phyloP scores from a whole-genome alignment of 2,329 filamentous ascomycete genomes.

The Myriosclerotinia duriaeana region DNA sequence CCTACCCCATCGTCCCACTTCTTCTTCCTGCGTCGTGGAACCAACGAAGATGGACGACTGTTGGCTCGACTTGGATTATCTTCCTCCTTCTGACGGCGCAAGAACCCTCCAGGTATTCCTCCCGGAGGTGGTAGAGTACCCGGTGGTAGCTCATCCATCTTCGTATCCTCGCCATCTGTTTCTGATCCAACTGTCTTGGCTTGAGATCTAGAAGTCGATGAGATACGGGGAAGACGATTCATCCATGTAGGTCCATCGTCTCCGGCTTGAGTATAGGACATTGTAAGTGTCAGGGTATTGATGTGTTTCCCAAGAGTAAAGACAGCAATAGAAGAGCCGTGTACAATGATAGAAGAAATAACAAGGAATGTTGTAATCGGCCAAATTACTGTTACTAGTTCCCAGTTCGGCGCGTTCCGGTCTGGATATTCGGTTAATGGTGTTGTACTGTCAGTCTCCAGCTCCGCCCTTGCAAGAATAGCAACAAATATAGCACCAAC shows the following conservation, averaged over 20 bases:
- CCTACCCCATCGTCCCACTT: slow-evolving; percentile 70
- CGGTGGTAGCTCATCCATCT: slow-evolving; percentile 60
- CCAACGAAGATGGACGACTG: slow-evolving; percentile 61
- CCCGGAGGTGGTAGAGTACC: slow-evolving; percentile 72
- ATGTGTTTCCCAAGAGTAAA: slow-evolving; percentile 98
- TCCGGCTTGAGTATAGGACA: slow-evolving; percentile 90
- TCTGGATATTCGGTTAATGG: slow-evolving; percentile 65
- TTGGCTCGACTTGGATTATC: slow-evolving; percentile 53
- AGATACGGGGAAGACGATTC: slow-evolving; percentile 77
- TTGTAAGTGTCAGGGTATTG: slow-evolving; percentile 90
- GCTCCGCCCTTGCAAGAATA: slow-evolving; percentile 87
- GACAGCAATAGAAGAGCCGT: slow-evolving; percentile 96
- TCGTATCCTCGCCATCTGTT: slow-evolving; percentile 65
- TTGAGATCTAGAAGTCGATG: slow-evolving; percentile 71
- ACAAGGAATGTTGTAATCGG: slow-evolving; percentile 93
- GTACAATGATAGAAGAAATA: slow-evolving; percentile 89
- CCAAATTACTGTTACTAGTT: slow-evolving; percentile 85
- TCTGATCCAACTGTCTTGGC: slow-evolving; percentile 81
- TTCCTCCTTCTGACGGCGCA: slow-evolving; percentile 81
- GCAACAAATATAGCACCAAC: slow-evolving; percentile 96
- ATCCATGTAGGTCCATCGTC: slow-evolving; percentile 93
- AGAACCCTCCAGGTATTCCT: slow-evolving; percentile 71
- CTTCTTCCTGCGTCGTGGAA: slow-evolving; percentile 61
- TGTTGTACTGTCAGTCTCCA: slow-evolving; percentile 72
- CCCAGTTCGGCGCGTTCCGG: slow-evolving; percentile 54